phyloP scores from a whole-genome alignment of 306 rosid species.

The Pterocarpus santalinus region DNA sequence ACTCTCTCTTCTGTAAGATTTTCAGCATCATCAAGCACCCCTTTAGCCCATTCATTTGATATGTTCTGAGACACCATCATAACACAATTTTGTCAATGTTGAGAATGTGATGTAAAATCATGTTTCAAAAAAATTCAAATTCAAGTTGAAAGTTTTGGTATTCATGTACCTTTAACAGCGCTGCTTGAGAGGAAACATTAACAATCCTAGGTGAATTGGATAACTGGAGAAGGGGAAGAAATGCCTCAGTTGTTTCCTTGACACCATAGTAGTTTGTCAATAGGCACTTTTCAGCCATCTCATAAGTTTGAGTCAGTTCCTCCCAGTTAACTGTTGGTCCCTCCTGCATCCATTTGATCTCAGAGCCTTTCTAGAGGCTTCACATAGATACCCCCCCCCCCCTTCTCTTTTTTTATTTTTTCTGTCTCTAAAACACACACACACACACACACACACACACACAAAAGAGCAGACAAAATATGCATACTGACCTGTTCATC shows the following conservation, averaged over 20 bases:
- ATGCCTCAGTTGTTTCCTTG: constrained; percentile 38
- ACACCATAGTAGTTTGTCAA: constrained; percentile 50
- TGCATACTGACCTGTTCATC: constrained; percentile 38
- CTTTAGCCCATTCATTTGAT: constrained; percentile 45
- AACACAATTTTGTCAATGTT: constrained; percentile 12
- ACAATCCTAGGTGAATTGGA: constrained; percentile 52
- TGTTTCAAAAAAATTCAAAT: neutral
- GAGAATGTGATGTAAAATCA: neutral
- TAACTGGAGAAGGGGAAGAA: constrained; percentile 49
- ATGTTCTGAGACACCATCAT: neutral
- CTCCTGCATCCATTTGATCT: constrained; percentile 24
- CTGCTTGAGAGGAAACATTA: constrained; percentile 50
- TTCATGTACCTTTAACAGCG: constrained; percentile 41
- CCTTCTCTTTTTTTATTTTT: no score
- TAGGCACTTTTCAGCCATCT: constrained; percentile 41
- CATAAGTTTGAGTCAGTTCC: constrained; percentile 33
- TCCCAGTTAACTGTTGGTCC: neutral
- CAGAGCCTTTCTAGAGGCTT: neutral
- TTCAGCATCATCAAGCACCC: constrained; percentile 32
- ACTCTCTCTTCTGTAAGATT: constrained; percentile 40
- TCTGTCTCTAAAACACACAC: no score
- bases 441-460: no score
- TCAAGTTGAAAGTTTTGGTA: neutral
- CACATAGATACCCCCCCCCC: neutral
- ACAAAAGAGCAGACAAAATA: neutral